Evolutionary conservation across 2,329 filamentous ascomycete species (phyloP).

Genomic region (Exophiala alcalophila): DNA sequence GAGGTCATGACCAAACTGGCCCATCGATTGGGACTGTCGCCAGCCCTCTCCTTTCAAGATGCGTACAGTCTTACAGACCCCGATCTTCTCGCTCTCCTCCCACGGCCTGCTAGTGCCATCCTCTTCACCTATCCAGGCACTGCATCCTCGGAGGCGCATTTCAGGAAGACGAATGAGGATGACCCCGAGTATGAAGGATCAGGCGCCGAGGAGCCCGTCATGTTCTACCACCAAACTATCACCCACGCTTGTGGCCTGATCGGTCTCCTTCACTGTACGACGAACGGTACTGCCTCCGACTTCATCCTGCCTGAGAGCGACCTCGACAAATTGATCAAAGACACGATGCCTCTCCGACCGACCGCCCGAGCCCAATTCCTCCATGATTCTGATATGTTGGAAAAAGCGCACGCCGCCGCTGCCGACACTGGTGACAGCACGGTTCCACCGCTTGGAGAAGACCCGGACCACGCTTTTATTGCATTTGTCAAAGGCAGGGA

Average conservation of each 20-base stretch:
- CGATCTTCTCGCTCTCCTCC: constrained; percentile 49
- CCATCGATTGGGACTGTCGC: constrained; percentile 48
- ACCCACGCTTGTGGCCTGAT: constrained; percentile 59
- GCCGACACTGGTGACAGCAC: constrained; percentile 30
- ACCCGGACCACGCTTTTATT: constrained; percentile 33
- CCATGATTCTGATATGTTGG: constrained; percentile 43
- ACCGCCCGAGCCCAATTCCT: constrained; percentile 50
- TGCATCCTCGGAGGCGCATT: constrained; percentile 34
- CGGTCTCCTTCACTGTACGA: constrained; percentile 53
- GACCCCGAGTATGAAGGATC: constrained; percentile 47
- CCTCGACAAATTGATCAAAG: constrained; percentile 45
- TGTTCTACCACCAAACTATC: constrained; percentile 61
- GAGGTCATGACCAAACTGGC: constrained; percentile 52
- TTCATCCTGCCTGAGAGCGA: constrained; percentile 45
- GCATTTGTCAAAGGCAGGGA: constrained; percentile 36
- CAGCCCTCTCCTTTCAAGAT: constrained; percentile 52
- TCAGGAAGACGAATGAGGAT: constrained; percentile 40
- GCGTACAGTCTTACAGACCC: constrained; percentile 53
- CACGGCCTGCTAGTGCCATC: constrained; percentile 53
- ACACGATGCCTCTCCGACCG: constrained; percentile 45
- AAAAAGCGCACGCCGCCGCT: constrained; percentile 29
- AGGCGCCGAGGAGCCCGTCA: constrained; percentile 51
- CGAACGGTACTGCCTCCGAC: constrained; percentile 48
- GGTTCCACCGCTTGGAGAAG: constrained; percentile 28
- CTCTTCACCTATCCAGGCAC: constrained; percentile 51